Evolutionary conservation across 192 early-diverging fungal species (phyloP), one percentile per base, ranked within the genome.

Genomic region (Coemansia brasiliensis): DNA sequence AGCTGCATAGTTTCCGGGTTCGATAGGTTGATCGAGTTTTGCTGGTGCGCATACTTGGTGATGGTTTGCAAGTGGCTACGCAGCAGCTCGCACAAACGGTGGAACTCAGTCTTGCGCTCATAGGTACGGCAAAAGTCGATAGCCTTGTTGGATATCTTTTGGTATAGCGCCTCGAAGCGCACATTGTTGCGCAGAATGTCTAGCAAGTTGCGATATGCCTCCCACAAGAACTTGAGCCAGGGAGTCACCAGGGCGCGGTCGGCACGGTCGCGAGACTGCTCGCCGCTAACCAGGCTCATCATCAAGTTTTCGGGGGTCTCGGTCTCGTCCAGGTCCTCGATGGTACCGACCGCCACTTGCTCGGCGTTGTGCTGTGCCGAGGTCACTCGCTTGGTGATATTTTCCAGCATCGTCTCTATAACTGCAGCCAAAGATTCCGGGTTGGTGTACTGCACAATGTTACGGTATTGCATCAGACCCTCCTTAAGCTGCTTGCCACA

Each of bases 191-290:
- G 84, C 73, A 99, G 74, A 48, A 94, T 94, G 66, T 99, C 96
- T 43, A 99, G 85, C 39, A 93, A 88, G 58, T 93, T 98, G 51
- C 98, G 84, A 82, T 99, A 98, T n/a, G 91, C 90, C 82, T 99
- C 98, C 98, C 98, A 99, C 64, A 98, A 84, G 80, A 99, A 98
- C 81, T 93, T 95, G 52, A 99, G 83, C 93, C 96, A 98, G 29
- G 98, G 96, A 38, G 96, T 99, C 37, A 99, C 94, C 22, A 98
- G 90, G 57, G 93, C 94, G 55, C 97, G 91, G 73, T 99, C 94
- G 5, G 95, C 94, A 24, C 97, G 86, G 80, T 99, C 96, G 79
- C 93, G 94, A 80, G 82, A 87, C 67, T 93, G 91, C 55, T 95
- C 95, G 22, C 91, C 90, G 59, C 88, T 92, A 39, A 99, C 94